These are phyloP conservation scores for Gliomastix tumulicola DNA, from an alignment of 2,329 filamentous ascomycete species.

Conservation along the genomic window DNA sequence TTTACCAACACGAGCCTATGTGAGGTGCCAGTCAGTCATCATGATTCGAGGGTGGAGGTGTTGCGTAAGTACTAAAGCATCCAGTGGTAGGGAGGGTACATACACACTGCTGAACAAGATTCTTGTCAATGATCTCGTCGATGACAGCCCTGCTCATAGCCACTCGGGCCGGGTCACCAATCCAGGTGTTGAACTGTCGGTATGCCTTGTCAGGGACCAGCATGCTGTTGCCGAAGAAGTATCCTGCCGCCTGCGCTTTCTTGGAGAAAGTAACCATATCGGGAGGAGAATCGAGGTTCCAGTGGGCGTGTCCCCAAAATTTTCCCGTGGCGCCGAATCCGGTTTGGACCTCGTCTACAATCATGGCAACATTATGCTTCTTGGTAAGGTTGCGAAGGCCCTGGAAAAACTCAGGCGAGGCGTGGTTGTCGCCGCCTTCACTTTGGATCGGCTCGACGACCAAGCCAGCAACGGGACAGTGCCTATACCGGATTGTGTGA, in stretches of 20 bases:
- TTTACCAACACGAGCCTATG: conserved; percentile 52
- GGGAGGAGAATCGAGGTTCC: conserved; percentile 63
- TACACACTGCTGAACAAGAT: conserved; percentile 56
- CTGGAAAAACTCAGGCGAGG: conserved; percentile 70
- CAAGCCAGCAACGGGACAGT: conserved; percentile 65
- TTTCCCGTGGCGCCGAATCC: conserved; percentile 77
- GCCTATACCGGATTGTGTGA: too few relatives aligned
- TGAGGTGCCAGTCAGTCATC: too few relatives aligned
- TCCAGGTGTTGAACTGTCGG: conserved; percentile 85
- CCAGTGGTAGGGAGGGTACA: too few relatives aligned
- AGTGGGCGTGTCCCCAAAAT: conserved; percentile 85
- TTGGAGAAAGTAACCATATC: conserved; percentile 88
- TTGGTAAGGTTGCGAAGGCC: conserved; percentile 66
- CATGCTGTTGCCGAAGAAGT: conserved; percentile 69
- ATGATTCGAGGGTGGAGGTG: too few relatives aligned
- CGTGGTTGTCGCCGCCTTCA: conserved; percentile 80
- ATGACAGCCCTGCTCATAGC: conserved; percentile 74
- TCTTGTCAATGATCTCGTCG: conserved; percentile 62
- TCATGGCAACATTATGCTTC: conserved; percentile 64
- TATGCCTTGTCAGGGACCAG: conserved; percentile 76
- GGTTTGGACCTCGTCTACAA: conserved; percentile 81
- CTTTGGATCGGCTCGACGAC: conserved; percentile 77
- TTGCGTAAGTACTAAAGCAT: too few relatives aligned
- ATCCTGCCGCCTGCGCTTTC: conserved; percentile 79
- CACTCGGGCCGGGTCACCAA: conserved; percentile 73